Evolutionary conservation across 2,329 filamentous ascomycete genomes (phyloP), one percentile per base, ranked within the genome.

Genomic region (Cytospora chrysosperma): DNA sequence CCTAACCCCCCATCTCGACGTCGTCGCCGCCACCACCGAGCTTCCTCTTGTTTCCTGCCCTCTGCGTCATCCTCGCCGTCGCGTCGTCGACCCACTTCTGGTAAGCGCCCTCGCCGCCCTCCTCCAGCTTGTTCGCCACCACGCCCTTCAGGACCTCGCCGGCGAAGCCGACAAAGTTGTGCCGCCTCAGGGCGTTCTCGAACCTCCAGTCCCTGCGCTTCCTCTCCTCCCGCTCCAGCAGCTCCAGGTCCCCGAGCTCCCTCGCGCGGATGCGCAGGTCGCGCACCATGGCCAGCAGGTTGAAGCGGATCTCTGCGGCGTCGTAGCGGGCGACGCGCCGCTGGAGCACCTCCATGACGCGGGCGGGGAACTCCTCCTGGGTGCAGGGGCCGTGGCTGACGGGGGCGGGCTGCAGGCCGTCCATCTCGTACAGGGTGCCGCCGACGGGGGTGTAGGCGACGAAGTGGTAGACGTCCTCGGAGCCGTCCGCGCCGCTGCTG

Each of bases 151-250:
- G 79, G 65, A 97, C 82, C 79, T 97, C 93, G 15, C 92, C 93
- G 3, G 94, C 90, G 72, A 99, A 97, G 0, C 93, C 94, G 0
- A 99, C 91, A 79, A 99, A 99, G 77, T 99, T 99, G 76, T 97
- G 94, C 70, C 91, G 82, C 65, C 95, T 81, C 71, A 99, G 81
- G 13, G 93, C 90, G 77, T 99, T 99, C 83, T 99, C 95, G 83
- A 95, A 97, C 73, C 88, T 85, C 95, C 95, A 99, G 68, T 88
- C 90, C 63, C 83, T 83, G 59, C 95, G 84, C 85, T 96, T 97
- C 72, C 85, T 82, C 79, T 94, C 86, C 82, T 98, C 93, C 60
- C 88, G 82, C 68, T 86, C 87, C 69, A 98, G 77, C 75, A 88
- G 81, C 73, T 97, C 93, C 51, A 78, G 74, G 77, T 99, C 95